These are phyloP conservation scores for Bremia lactucae DNA, from an alignment of 352 stramenopile species.

Conservation along the genomic window DNA sequence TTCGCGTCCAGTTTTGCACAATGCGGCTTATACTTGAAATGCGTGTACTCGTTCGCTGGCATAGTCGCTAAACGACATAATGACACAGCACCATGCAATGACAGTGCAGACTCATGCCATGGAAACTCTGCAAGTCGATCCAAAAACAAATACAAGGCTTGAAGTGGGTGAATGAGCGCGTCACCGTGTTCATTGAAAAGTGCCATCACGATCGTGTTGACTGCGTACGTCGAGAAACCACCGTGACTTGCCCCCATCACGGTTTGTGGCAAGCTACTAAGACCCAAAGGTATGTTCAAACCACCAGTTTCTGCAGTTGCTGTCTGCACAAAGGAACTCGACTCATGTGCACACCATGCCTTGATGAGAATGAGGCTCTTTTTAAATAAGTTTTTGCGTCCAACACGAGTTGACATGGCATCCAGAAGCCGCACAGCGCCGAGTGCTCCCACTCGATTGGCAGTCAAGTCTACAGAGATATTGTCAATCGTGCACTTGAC, in stretches of 20 bases:
- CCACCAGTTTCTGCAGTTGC: conserved; percentile 11
- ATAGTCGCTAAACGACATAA: conserved; percentile 37
- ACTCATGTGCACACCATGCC: conserved; percentile 85
- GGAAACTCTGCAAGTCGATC: conserved; percentile 77
- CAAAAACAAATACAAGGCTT: conserved; percentile 78
- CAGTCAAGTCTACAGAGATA: conserved; percentile 80
- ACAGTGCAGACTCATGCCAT: conserved; percentile 75
- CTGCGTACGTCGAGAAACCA: conserved; percentile 72
- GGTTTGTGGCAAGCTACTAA: conserved; percentile 22
- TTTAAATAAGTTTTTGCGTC: conserved; percentile 80
- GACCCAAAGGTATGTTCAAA: conserved; percentile 1
- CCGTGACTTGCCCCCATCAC: conserved; percentile 76
- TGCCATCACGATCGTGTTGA: conserved; percentile 85
- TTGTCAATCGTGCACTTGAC: conserved; percentile 90
- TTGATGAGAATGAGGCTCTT: conserved; percentile 84
- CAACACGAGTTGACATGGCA: conserved; percentile 67
- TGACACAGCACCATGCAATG: conserved; percentile 64
- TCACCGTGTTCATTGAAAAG: conserved; percentile 80
- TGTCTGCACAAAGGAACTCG: conserved; percentile 39
- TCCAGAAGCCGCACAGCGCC: conserved; percentile 78
- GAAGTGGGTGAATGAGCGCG: conserved; percentile 63
- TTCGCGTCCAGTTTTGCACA: conserved; percentile 23
- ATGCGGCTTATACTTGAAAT: conserved; percentile 7
- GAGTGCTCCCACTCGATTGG: conserved; percentile 74
- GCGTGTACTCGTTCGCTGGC: conserved; percentile 19